Evolutionary conservation across 495 filamentous ascomycete species (phyloP).

Genomic region (Filosporella fistucella): DNA sequence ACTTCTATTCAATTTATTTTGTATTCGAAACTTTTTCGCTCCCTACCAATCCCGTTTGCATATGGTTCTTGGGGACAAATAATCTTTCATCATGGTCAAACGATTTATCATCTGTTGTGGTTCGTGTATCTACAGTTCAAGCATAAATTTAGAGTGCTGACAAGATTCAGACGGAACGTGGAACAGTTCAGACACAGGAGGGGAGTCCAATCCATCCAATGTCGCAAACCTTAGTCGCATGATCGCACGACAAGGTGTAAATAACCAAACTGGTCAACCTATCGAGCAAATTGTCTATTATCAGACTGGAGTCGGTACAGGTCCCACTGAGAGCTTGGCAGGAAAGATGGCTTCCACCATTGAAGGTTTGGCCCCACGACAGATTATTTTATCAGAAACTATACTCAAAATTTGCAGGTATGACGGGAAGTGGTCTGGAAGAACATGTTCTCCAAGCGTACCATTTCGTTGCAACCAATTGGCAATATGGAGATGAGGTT

Average conservation of each 20-base stretch:
- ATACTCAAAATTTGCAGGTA: slow-evolving; percentile 24
- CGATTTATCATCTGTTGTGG: too few relatives aligned
- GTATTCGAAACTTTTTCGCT: too few relatives aligned
- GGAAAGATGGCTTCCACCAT: background rate
- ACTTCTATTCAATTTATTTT: too few relatives aligned
- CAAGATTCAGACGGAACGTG: too few relatives aligned
- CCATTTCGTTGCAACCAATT: slow-evolving; percentile 64
- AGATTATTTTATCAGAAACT: background rate
- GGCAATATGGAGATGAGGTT: slow-evolving; percentile 61
- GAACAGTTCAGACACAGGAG: too few relatives aligned
- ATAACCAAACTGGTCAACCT: slow-evolving; percentile 24
- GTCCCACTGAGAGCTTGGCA: background rate
- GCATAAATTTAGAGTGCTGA: too few relatives aligned
- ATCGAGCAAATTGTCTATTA: slow-evolving; percentile 43
- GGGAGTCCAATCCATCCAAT: slow-evolving; percentile 21
- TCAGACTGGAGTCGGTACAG: slow-evolving; percentile 39
- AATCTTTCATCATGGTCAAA: too few relatives aligned
- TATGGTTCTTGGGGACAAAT: too few relatives aligned
- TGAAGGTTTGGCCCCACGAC: background rate
- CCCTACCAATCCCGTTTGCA: too few relatives aligned
- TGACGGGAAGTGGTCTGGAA: slow-evolving; percentile 40
- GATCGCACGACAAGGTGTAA: slow-evolving; percentile 23
- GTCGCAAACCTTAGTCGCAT: slow-evolving; percentile 43
- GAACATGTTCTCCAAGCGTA: slow-evolving; percentile 61
- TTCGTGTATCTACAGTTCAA: too few relatives aligned